Base-by-base conservation (phyloP, 108 stramenopile species). In the Cylindrotheca fusiformis region DNA sequence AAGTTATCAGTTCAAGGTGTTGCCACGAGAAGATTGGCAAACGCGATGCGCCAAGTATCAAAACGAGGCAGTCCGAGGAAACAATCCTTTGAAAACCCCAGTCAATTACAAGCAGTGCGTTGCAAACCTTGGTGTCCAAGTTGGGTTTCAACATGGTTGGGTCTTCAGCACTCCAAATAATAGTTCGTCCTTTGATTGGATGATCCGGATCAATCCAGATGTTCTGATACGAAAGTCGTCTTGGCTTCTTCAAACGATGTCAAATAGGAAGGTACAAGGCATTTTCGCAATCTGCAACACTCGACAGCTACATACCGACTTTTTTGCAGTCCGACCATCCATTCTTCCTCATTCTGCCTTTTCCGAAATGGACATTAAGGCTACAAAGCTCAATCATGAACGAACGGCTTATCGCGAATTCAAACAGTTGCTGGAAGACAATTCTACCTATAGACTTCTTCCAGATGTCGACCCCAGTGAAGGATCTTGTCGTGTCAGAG, bases 161-260 rank as follows among this genome's bases (percentile, higher is more conserved):
- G 67, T 75, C 20, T 10, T 33, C 2, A 14, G 36, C 14, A 10
- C 6, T 41, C 6, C 10, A 10, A 41, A 14, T 41, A 6, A 41
- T 41, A 14, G 14, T n/a, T n/a, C n/a, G n/a, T n/a, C n/a, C 1
- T 79, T 74, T 58, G 78, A 79, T 48, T 79, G 78, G 78, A 56
- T 79, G 30, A 65, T 79, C 12, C 72, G 78, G 0, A 29, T 79
- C 26, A 79, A 79, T 61, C 78, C 78, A 3, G 78, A 79, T 66
- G 78, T 79, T 0, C 21, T 79, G 10, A 51, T 79, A 29, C 73
- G 73, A 20, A 64, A 74, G 22, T 68, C 68, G 18, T 56, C 54
- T 19, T 78, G 55, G 53, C 24, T 63, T 20, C 20, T 74, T 2
- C 25, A 31, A 21, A 32, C 55, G 2, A 74, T 53, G 54, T 57